Percentiles rank a stretch among this genome's conserved stretches.
Evolutionary conservation across 106 monocot genomes (phyloP).

Genomic region (Allium cepa): DNA sequence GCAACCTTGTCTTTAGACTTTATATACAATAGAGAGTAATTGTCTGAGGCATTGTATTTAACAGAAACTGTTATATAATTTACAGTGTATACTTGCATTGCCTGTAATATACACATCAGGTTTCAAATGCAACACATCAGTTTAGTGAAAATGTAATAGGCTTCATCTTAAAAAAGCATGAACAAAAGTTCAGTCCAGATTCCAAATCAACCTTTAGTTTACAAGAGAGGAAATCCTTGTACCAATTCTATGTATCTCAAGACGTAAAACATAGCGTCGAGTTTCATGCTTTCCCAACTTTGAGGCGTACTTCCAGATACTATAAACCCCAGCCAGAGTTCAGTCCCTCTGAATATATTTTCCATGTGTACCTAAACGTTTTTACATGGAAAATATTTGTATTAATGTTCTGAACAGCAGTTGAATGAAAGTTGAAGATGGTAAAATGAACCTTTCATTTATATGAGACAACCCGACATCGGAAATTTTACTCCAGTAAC

Average conservation of each 20-base stretch:
- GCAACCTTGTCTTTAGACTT: no score
- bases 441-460: constrained; percentile 29
- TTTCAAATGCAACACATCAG: no score
- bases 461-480: constrained; percentile 52
- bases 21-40: no score
- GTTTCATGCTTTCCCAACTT: constrained; percentile 91
- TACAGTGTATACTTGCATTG: no score
- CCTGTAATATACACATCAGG: not conserved
- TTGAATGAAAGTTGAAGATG: no score
- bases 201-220: no score
- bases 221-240: not conserved
- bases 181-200: not conserved
- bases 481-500: constrained; percentile 63
- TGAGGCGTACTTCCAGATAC: constrained; percentile 90
- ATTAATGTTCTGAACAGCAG: not conserved
- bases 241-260: constrained; percentile 83
- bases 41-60: no score
- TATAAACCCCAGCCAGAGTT: constrained; percentile 85
- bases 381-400: not conserved
- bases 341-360: constrained; percentile 72
- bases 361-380: constrained; percentile 66
- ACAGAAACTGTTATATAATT: no score
- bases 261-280: constrained; percentile 94
- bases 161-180: not conserved
- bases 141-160: not conserved